These are phyloP conservation scores for Daedaleopsis nitida DNA, from an alignment of 768 basidiomycete species.

Conservation along the genomic window DNA sequence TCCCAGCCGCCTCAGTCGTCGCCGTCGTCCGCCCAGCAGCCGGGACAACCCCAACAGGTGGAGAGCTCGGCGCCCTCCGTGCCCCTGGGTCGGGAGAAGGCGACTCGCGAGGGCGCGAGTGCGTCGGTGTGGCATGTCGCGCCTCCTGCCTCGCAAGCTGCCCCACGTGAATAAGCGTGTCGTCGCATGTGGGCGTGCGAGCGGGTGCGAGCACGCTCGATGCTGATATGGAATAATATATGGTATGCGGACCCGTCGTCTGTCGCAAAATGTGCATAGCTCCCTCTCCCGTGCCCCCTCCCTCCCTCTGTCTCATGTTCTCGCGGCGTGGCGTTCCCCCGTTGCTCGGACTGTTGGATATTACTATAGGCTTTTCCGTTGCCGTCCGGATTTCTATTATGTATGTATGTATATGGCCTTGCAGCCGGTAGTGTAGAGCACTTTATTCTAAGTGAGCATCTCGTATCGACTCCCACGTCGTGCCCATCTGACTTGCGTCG, in stretches of 20 bases:
- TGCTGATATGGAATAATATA: conserved; percentile 3
- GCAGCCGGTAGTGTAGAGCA: conserved; percentile 18
- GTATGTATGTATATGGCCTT: conserved; percentile 19
- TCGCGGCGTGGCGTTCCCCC: conserved; percentile 2
- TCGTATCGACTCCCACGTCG: neutral
- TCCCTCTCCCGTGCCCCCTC: conserved; percentile 1
- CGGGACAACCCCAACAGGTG: conserved; percentile 10
- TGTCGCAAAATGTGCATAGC: conserved; percentile 4
- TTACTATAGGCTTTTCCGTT: conserved; percentile 13
- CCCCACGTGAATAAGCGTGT: conserved; percentile 23
- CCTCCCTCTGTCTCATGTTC: neutral
- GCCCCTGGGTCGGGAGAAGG: conserved; percentile 29
- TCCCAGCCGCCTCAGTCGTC: conserved; percentile 6
- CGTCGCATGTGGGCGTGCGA: conserved; percentile 1
- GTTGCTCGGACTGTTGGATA: conserved; percentile 14
- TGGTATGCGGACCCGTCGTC: neutral
- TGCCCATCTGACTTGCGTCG: neutral
- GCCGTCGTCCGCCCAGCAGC: conserved; percentile 10
- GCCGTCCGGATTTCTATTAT: conserved; percentile 18
- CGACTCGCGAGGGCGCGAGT: conserved; percentile 25
- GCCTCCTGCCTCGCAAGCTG: conserved; percentile 21
- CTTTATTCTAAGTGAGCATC: conserved; percentile 4
- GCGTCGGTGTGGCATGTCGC: conserved; percentile 35
- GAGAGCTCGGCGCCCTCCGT: conserved; percentile 22
- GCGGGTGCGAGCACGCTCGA: neutral